Evolutionary conservation across 306 rosid genomes (phyloP).

Genomic region (Medicago ruthenica): DNA sequence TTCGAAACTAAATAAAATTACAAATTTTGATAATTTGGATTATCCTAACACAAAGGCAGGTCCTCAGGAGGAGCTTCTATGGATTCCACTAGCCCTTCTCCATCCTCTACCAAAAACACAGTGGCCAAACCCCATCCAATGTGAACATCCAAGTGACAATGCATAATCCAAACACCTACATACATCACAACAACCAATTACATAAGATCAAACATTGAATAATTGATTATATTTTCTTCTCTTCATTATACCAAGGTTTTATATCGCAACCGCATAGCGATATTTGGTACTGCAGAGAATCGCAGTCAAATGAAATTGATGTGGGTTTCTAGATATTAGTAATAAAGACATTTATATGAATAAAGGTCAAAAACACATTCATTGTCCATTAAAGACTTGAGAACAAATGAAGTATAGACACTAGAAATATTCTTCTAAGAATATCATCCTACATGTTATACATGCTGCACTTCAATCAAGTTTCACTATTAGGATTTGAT

Average conservation of each 20-base stretch:
- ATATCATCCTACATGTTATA: too few relatives aligned
- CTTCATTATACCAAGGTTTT: neutral
- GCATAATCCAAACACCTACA: conserved; percentile 89
- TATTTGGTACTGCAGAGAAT: neutral
- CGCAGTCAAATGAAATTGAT: neutral
- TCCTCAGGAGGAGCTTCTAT: conserved; percentile 83
- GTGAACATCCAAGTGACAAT: conserved; percentile 96
- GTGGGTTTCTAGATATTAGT: too few relatives aligned
- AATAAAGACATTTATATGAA: too few relatives aligned
- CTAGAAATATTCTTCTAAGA: too few relatives aligned
- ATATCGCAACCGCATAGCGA: neutral
- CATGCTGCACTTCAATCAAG: too few relatives aligned
- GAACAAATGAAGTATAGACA: too few relatives aligned
- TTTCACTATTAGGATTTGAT: too few relatives aligned
- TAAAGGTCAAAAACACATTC: too few relatives aligned
- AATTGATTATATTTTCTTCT: neutral
- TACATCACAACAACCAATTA: conserved; percentile 6
- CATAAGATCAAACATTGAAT: conserved; percentile 1
- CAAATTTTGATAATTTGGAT: conserved; percentile 8
- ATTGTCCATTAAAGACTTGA: too few relatives aligned
- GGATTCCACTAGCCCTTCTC: conserved; percentile 70
- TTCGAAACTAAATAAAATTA: conserved; percentile 37
- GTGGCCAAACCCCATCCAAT: conserved; percentile 91
- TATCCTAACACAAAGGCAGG: conserved; percentile 70
- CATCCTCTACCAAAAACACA: conserved; percentile 85